phyloP scores from a whole-genome alignment of 2,329 filamentous ascomycete genomes.

The Arthrobotrys conoides region DNA sequence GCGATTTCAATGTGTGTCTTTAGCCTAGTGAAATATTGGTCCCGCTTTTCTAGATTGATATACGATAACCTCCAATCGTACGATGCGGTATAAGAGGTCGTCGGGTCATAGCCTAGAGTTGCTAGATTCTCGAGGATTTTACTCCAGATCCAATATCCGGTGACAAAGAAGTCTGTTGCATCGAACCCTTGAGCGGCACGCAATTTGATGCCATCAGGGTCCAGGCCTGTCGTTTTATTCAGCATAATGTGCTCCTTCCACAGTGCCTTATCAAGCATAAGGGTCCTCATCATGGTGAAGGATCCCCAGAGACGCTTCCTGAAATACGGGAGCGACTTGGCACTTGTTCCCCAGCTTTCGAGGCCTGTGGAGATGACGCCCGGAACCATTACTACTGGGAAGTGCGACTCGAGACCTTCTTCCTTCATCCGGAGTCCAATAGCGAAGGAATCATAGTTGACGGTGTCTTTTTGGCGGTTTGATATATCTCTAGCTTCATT shows the following conservation, averaged over 20 bases:
- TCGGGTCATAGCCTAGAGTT: slow-evolving; percentile 94
- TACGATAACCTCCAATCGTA: slow-evolving; percentile 96
- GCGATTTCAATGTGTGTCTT: slow-evolving; percentile 92
- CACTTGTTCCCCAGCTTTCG: slow-evolving; percentile 94
- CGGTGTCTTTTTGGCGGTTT: slow-evolving; percentile 86
- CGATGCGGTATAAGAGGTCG: slow-evolving; percentile 77
- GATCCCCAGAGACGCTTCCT: slow-evolving; percentile 95
- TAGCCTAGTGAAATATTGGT: slow-evolving; percentile 92
- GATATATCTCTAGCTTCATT: slow-evolving; percentile 88
- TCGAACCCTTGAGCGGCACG: slow-evolving; percentile 83
- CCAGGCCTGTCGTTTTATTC: slow-evolving; percentile 89
- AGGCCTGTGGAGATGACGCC: slow-evolving; percentile 95
- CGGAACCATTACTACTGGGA: slow-evolving; percentile 96
- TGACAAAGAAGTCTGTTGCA: slow-evolving; percentile 83
- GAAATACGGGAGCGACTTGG: slow-evolving; percentile 89
- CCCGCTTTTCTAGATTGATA: slow-evolving; percentile 86
- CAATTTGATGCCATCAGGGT: slow-evolving; percentile 80
- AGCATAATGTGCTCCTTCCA: slow-evolving; percentile 99
- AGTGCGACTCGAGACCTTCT: slow-evolving; percentile 84
- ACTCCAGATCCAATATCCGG: slow-evolving; percentile 91
- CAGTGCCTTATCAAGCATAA: slow-evolving; percentile 90
- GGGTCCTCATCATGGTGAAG: slow-evolving; percentile 98
- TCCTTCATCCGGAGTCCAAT: slow-evolving; percentile 85
- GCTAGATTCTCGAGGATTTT: slow-evolving; percentile 93
- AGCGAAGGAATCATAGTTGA: slow-evolving; percentile 93